Percentiles rank a stretch among this genome's conserved stretches.
Conservation (phyloP, 2,329 filamentous ascomycete genomes). For the Elsinoe necatrix region DNA sequence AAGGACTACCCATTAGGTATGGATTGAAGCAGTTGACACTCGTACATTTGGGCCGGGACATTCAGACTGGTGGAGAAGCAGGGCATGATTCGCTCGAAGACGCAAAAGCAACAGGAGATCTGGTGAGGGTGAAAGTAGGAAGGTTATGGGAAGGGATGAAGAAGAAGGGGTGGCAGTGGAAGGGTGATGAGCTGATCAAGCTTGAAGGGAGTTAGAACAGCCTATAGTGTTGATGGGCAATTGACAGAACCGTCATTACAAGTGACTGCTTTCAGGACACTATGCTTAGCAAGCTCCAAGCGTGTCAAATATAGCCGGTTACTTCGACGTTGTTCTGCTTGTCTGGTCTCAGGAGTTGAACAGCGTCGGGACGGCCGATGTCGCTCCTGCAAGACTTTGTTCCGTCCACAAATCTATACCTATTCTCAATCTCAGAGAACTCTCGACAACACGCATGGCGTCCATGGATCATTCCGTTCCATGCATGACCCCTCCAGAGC, state of each 20-base stretch:
- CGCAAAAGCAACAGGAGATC: conserved; percentile 76
- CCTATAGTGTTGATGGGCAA: not conserved
- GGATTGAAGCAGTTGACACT: conserved; percentile 68
- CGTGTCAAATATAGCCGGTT: too few relatives aligned
- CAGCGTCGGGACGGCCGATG: too few relatives aligned
- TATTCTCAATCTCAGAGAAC: too few relatives aligned
- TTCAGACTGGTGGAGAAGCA: conserved; percentile 58
- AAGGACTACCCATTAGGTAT: conserved; percentile 67
- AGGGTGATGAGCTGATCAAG: conserved; percentile 37
- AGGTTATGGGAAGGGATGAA: conserved; percentile 62
- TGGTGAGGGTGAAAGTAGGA: conserved; percentile 64
- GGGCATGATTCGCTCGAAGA: conserved; percentile 94
- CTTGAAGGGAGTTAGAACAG: not conserved
- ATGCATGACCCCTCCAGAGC: not conserved
- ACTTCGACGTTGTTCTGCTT: too few relatives aligned
- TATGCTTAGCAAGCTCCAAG: too few relatives aligned
- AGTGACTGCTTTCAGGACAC: too few relatives aligned
- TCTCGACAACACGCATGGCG: too few relatives aligned
- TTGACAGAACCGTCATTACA: not conserved
- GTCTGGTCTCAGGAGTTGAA: too few relatives aligned
- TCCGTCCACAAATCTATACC: too few relatives aligned
- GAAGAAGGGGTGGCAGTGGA: conserved; percentile 57
- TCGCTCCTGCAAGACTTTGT: too few relatives aligned
- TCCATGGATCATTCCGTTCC: not conserved
- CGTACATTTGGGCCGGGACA: conserved; percentile 61